Evolutionary conservation across 768 basidiomycete genomes (phyloP).

Genomic region (Strobilomyces echinocephalus): DNA sequence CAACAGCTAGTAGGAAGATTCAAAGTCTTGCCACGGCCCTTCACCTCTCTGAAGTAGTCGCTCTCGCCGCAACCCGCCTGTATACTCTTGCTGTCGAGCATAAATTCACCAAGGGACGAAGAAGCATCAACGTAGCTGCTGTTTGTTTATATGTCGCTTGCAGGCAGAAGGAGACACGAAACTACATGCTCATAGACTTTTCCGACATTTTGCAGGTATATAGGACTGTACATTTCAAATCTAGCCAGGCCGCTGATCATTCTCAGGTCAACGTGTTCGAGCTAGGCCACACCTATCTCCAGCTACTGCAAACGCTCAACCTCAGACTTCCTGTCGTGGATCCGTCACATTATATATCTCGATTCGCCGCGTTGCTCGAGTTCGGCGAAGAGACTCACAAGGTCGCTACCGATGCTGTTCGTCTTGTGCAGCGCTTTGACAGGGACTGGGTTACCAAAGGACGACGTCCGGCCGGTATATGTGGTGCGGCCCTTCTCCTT

Average conservation of each 20-base stretch:
- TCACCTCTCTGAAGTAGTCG: conserved; percentile 73
- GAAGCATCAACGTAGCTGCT: conserved; percentile 89
- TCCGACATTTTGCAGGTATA: conserved; percentile 87
- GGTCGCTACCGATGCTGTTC: conserved; percentile 89
- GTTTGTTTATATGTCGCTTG: conserved; percentile 95
- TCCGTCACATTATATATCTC: conserved; percentile 93
- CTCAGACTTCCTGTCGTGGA: conserved; percentile 86
- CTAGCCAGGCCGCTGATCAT: not conserved
- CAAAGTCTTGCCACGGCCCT: conserved; percentile 75
- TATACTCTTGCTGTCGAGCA: conserved; percentile 93
- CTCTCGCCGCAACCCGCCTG: conserved; percentile 75
- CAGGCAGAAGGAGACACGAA: conserved; percentile 82
- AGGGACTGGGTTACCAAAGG: conserved; percentile 98
- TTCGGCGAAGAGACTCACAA: conserved; percentile 92
- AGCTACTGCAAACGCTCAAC: conserved; percentile 84
- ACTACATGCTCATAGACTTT: conserved; percentile 98
- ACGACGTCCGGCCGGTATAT: conserved; percentile 93
- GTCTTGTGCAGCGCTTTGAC: conserved; percentile 90
- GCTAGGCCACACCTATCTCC: conserved; percentile 92
- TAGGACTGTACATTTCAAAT: not conserved
- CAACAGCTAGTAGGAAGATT: conserved; percentile 74
- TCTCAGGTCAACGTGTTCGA: conserved; percentile 92
- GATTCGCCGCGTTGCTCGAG: conserved; percentile 91
- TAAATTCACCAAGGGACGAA: conserved; percentile 91
- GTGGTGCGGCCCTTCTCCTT: conserved; percentile 90